These are phyloP conservation scores for Hawksworthiomyces lignivorus DNA, from an alignment of 2,329 filamentous ascomycete genomes.

Conservation along the genomic window DNA sequence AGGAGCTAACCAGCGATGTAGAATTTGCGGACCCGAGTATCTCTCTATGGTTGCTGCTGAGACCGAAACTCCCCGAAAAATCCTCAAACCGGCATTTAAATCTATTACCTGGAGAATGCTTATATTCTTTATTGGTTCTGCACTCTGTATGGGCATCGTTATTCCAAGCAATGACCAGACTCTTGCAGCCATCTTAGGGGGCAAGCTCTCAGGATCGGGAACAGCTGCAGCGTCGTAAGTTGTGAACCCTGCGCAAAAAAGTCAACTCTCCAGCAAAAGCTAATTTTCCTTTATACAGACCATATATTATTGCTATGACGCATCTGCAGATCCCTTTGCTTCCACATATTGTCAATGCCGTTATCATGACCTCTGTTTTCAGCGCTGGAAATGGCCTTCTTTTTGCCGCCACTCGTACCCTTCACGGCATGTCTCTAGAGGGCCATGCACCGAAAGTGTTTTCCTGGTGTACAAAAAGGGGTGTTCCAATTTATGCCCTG, in stretches of 20 bases:
- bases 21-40: constrained; percentile 55
- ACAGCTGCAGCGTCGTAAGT: constrained; percentile 49
- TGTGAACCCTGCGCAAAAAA: too few relatives aligned
- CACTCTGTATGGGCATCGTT: constrained; percentile 54
- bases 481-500: constrained; percentile 59
- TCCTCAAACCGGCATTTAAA: constrained; percentile 57
- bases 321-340: constrained; percentile 44
- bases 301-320: constrained; percentile 50
- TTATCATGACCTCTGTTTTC: constrained; percentile 52
- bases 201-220: constrained; percentile 40
- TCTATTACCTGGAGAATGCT: constrained; percentile 60
- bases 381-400: constrained; percentile 55
- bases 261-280: too few relatives aligned
- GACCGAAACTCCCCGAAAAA: constrained; percentile 47
- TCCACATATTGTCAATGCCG: constrained; percentile 54
- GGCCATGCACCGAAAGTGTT: constrained; percentile 46
- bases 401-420: constrained; percentile 52
- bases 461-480: constrained; percentile 44
- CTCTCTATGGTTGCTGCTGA: constrained; percentile 45
- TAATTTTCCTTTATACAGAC: too few relatives aligned
- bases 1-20: too few relatives aligned
- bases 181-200: constrained; percentile 43
- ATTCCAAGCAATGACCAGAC: constrained; percentile 52
- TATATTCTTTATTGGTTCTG: constrained; percentile 58
- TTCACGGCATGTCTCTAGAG: constrained; percentile 52